A percentile compares a stretch with the other conserved stretches of the same genome.
Conservation (phyloP, 2,329 filamentous ascomycete genomes). For the Botrytis squamosa region DNA sequence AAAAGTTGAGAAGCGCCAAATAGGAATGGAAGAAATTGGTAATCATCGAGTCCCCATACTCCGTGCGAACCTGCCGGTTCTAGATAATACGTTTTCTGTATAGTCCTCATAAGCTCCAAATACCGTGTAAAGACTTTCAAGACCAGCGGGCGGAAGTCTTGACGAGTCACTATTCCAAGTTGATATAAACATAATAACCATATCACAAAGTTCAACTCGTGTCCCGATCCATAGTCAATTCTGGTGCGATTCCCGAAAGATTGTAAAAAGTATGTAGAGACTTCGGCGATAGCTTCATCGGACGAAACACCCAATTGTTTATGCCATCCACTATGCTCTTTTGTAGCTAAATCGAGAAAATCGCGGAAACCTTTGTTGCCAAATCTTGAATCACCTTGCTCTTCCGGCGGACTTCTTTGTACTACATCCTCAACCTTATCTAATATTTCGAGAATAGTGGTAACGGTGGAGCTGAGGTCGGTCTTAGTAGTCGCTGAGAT, state of each 20-base stretch:
- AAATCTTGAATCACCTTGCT: conserved; percentile 86
- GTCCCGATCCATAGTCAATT: conserved; percentile 95
- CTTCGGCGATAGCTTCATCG: conserved; percentile 61
- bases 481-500: conserved; percentile 59
- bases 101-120: conserved; percentile 77
- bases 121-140: conserved; percentile 81
- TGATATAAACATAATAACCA: conserved; percentile 95
- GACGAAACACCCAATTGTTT: conserved; percentile 53
- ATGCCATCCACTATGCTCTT: conserved; percentile 60
- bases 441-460: conserved; percentile 67
- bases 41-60: conserved; percentile 97
- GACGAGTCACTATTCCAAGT: conserved; percentile 59
- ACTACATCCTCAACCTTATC: conserved; percentile 67
- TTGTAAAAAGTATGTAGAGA: conserved; percentile 76
- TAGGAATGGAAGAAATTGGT: conserved; percentile 93
- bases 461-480: conserved; percentile 59
- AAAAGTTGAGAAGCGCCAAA: conserved; percentile 90
- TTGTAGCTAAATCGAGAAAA: conserved; percentile 69
- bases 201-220: conserved; percentile 95
- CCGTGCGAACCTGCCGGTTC: conserved; percentile 96
- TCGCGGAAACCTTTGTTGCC: conserved; percentile 89
- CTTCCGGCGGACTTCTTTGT: conserved; percentile 70
- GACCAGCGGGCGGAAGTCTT: conserved; percentile 72
- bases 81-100: conserved; percentile 93
- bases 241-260: conserved; percentile 82